Evolutionary conservation across 768 basidiomycete species (phyloP).

Genomic region (Cantharellus anzutake): DNA sequence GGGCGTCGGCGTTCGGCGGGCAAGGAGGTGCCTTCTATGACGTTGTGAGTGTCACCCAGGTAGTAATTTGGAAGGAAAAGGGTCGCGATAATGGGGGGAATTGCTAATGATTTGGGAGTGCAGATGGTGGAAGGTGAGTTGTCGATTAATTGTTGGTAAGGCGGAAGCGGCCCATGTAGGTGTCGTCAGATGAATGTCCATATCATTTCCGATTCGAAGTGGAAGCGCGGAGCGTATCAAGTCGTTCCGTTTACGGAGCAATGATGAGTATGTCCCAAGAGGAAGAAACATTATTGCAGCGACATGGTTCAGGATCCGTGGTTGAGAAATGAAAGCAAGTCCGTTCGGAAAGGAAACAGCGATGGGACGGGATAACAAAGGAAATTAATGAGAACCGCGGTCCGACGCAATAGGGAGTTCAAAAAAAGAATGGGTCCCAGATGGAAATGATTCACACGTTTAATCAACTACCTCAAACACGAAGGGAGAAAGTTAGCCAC

Average conservation of each 20-base stretch:
- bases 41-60: conserved; percentile 54
- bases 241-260: conserved; percentile 34
- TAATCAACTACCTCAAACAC: conserved; percentile 12
- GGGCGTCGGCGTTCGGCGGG: not conserved
- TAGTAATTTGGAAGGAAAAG: conserved; percentile 46
- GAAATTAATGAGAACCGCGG: no score
- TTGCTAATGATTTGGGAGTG: conserved; percentile 13
- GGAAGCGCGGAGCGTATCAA: no score
- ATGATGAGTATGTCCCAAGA: no score
- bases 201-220: conserved; percentile 17
- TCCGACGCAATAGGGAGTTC: no score
- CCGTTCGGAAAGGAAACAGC: conserved; percentile 29
- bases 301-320: no score
- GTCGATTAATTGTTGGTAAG: conserved; percentile 20
- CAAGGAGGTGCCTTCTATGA: conserved; percentile 25
- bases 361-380: no score
- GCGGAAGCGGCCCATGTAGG: conserved; percentile 19
- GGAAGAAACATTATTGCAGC: no score
- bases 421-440: no score
- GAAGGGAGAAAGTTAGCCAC: conserved; percentile 24
- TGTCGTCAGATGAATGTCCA: not conserved
- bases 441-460: no score
- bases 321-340: no score
- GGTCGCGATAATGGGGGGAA: conserved; percentile 38
- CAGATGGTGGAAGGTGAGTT: no score